Conservation (phyloP, 106 monocot species). For the Dactylorhiza incarnata region DNA sequence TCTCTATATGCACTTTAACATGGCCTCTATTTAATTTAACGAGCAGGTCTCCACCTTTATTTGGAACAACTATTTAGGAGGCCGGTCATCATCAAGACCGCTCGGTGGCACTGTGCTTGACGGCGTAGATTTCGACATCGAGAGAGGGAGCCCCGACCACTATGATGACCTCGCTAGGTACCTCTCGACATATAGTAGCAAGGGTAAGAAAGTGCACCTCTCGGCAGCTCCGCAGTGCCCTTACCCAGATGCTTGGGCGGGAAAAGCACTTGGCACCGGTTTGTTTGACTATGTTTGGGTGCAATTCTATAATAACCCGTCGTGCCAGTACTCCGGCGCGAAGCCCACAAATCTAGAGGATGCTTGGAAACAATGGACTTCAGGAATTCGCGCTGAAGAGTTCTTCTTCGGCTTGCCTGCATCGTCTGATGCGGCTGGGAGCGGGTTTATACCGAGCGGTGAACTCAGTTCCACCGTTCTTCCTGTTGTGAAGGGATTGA, state of each 20-base stretch:
- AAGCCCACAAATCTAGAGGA: not conserved
- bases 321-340: conserved; percentile 14
- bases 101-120: conserved; percentile 16
- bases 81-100: conserved; percentile 3
- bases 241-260: conserved; percentile 10
- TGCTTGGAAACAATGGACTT: conserved; percentile 21
- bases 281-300: conserved; percentile 21
- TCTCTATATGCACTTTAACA: too few species aligned
- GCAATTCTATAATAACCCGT: conserved; percentile 20
- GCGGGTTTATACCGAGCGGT: conserved; percentile 9
- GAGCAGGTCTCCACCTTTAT: conserved; percentile 9
- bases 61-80: conserved; percentile 27
- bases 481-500: conserved; percentile 10
- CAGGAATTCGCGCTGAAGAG: not conserved
- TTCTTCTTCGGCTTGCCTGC: conserved; percentile 22
- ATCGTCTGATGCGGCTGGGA: conserved; percentile 11
- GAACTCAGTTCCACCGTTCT: conserved; percentile 16
- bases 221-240: conserved; percentile 21
- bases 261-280: conserved; percentile 4
- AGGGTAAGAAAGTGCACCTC: conserved; percentile 12
- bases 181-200: conserved; percentile 1
- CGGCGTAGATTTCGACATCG: conserved; percentile 22
- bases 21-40: not conserved
- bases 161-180: conserved; percentile 15
- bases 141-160: conserved; percentile 4